Evolutionary conservation across 805 yeast genomes (phyloP), one percentile per base, ranked within the genome.

Genomic region (Saccharomycopsis microspora): DNA sequence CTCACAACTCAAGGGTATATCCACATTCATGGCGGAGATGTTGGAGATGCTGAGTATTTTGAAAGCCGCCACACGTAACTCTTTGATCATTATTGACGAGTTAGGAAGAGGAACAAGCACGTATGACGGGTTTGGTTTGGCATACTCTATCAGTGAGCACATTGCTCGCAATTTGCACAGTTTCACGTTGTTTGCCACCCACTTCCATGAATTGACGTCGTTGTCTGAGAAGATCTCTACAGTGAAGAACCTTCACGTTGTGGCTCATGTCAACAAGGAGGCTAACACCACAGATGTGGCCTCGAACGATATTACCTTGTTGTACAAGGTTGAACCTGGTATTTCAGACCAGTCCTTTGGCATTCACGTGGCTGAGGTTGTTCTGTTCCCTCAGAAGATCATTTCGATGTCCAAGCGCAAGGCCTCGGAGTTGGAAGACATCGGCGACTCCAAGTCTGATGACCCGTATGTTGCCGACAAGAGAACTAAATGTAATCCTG

Each of bases 11-110:
- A 89, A 90, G 64, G 98, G 98, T 30, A 86, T 93, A 32, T 89
- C 97, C 0, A 93, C 98, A 0, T 93, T 93, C 58, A 85, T 85
- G 85, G 85, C 95, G 31, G 99, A 93, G 63, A 88, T 93, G 97
- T 70, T 87, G 45, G 98, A 93, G 58, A 86, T 96, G 45, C 82
- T 96, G 0, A 78, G 90, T 2, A 90, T 93, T 55, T 69, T 93
- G 49, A 79, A 84, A 51, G 76, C 85, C 5, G 89, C 95, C 1
- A 80, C 93, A 0, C 64, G 69, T 32, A 81, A 84, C 52, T 87
- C 96, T 5, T 71, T 93, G 49, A 79, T 93, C 44, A 79, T 93
- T 28, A 82, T 93, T 53, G 99, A 93, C 64, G 99, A 93, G 63
- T 75, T 93, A 42, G 99, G 99, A 3, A 76, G 98, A 60, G 97